These are phyloP conservation scores for Pelargonium australe DNA, from an alignment of 441 rosid species.

Conservation along the genomic window DNA sequence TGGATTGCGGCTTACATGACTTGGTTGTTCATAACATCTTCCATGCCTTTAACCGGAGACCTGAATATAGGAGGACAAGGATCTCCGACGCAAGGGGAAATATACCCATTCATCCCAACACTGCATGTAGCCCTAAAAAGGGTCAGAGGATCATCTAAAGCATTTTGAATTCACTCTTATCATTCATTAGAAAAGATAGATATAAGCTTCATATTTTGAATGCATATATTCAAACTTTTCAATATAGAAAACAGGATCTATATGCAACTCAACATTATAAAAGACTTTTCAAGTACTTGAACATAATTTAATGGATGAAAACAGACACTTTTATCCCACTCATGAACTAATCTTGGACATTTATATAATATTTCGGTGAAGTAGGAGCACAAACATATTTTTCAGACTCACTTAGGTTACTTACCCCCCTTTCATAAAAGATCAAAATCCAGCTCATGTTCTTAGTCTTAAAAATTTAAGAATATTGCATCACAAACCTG, in stretches of 20 bases:
- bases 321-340: too few relatives aligned
- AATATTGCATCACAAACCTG: slow-evolving; percentile 52
- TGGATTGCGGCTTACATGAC: slow-evolving; percentile 55
- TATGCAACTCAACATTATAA: background rate
- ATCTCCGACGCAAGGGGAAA: slow-evolving; percentile 71
- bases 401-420: too few relatives aligned
- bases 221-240: background rate
- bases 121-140: slow-evolving; percentile 51
- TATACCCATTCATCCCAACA: slow-evolving; percentile 87
- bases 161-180: background rate
- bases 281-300: too few relatives aligned
- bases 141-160: slow-evolving; percentile 33
- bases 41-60: slow-evolving; percentile 75
- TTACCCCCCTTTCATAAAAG: too few relatives aligned
- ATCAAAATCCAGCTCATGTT: background rate
- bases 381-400: too few relatives aligned
- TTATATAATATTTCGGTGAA: too few relatives aligned
- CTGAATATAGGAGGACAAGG: slow-evolving; percentile 67
- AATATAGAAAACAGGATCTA: background rate
- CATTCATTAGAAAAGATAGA: background rate
- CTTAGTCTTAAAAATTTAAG: background rate
- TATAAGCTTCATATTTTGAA: background rate
- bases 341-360: too few relatives aligned
- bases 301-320: too few relatives aligned
- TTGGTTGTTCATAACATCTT: slow-evolving; percentile 76